Evolutionary conservation across 495 filamentous ascomycete species (phyloP), one percentile per base, ranked within the genome.

Genomic region (Aspergillus sparsus): DNA sequence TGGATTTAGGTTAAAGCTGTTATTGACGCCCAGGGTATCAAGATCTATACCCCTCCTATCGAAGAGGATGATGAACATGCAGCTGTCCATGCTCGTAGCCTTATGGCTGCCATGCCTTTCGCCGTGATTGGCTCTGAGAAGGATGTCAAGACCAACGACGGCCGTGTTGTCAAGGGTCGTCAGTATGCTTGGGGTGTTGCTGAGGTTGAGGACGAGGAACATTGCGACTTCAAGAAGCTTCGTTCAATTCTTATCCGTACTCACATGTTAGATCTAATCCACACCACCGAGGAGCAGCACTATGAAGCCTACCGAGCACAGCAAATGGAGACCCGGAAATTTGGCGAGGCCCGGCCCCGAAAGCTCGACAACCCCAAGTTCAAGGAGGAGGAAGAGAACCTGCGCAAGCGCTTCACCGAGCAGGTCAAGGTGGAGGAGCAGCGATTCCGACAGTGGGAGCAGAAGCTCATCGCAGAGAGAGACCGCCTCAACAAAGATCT

Each of bases 211-310:
- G 98, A 98, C 74, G 94, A 98, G 75, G 94, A 98, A 62, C 94
- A 98, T 86, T 98, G 94, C 77, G 94, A 98, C 79, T 98, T 98
- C 81, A 98, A 98, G 89, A 98, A 98, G 82, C 89, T 98, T 61
- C 93, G 94, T 65, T 96, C 92, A 16, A 98, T 98, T 69, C 83
- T 98, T 62, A 98, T 98, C 81, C 92, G 94, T 69, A 98, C 95
- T n/a, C 94, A 98, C 82, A 98, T 98, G 94, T 87, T 98, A 60
- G 94, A 98, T 70, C 87, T 98, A 47, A 98, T 98, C 75, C 95
- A 98, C 84, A 98, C 94, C 50, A 98, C 94, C 60, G 94, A 98
- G 80, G 94, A 98, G 80, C 86, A 89, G 65, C 94, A 98, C 83
- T 98, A 98, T 81, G 94, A 98, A 75, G 94, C 91, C 53, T 98